Conservation (phyloP, 495 filamentous ascomycete species). For the Penicillium pancosmium region DNA sequence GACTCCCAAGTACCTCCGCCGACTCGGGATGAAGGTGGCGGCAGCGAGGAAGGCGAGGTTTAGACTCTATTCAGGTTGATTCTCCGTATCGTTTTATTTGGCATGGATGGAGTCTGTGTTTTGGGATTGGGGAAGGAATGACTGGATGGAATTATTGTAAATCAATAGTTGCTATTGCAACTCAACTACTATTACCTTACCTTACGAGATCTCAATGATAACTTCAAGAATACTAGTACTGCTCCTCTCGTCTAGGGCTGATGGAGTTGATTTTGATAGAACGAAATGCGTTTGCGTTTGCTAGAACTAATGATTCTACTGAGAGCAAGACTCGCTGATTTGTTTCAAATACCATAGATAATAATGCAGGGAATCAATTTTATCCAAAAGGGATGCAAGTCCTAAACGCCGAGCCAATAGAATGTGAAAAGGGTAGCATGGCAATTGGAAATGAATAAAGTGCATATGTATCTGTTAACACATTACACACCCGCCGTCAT, state of each 20-base stretch:
- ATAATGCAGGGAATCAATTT: not conserved
- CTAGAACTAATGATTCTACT: not conserved
- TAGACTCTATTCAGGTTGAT: conserved; percentile 15
- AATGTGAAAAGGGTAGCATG: not conserved
- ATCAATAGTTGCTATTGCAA: conserved; percentile 17
- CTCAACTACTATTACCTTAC: not conserved
- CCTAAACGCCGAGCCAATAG: conserved; percentile 1
- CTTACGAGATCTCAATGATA: conserved; percentile 9
- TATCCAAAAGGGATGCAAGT: not conserved
- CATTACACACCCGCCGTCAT: conserved; percentile 33
- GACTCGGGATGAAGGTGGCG: conserved; percentile 33
- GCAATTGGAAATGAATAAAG: not conserved
- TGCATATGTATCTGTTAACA: not conserved
- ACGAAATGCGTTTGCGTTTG: too few species aligned
- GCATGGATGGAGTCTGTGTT: conserved; percentile 6
- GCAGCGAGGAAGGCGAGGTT: conserved; percentile 51
- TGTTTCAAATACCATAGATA: not conserved
- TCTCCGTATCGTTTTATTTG: not conserved
- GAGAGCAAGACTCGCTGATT: not conserved
- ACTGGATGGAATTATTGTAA: conserved; percentile 12
- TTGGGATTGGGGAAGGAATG: not conserved
- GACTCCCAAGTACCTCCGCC: not conserved
- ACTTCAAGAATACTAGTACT: conserved; percentile 2
- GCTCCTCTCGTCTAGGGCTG: not conserved
- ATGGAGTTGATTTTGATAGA: too few species aligned